Evolutionary conservation across 495 filamentous ascomycete species (phyloP), one percentile per base, ranked within the genome.

Genomic region (Neohortaea acidophila): DNA sequence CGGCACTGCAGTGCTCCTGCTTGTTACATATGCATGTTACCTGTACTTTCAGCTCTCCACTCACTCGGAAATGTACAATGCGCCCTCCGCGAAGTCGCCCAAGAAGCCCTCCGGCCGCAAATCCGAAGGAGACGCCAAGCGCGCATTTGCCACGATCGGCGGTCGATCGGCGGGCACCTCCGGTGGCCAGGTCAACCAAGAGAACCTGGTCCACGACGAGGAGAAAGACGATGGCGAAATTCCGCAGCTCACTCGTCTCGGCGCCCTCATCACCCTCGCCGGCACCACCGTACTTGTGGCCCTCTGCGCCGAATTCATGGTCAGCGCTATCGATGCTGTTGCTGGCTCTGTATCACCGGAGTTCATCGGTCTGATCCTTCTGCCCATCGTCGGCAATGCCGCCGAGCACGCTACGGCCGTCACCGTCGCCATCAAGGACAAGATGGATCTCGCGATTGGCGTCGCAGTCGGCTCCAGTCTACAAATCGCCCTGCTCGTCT

Each of bases 221-320:
- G 69, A 73, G 6, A 72, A 78, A 37, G 69, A 75, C 2, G 72
- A 71, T 14, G 46, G 49, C 0, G 83, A 92, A 51, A 64, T 72
- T 46, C 82, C 85, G 0, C 72, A 81, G 47, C 64, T 94, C 7
- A 69, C 70, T 18, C 62, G 86, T 27, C 48, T 48, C 24, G 77
- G 81, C 28, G 84, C 86, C 2, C 24, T 89, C 5, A 57, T 70
- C 29, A 83, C 80, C 0, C 69, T 96, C 6, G 63, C 62, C 9
- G 61, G 70, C 23, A 75, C 79, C 1, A 94, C 86, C 4, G 75
- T 73, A 11, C 62, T 93, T 23, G 81, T 94, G 36, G 86, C 79
- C 13, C 62, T 92, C 24, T 93, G 86, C 54, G 81, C 86, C 13
- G 86, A 94, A 54, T 92, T 74, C 55, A 84, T 94, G 73, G 84